A percentile compares a stretch with the other conserved stretches of the same genome.
Evolutionary conservation across 768 basidiomycete species (phyloP).

Genomic region (Amanita muscaria): DNA sequence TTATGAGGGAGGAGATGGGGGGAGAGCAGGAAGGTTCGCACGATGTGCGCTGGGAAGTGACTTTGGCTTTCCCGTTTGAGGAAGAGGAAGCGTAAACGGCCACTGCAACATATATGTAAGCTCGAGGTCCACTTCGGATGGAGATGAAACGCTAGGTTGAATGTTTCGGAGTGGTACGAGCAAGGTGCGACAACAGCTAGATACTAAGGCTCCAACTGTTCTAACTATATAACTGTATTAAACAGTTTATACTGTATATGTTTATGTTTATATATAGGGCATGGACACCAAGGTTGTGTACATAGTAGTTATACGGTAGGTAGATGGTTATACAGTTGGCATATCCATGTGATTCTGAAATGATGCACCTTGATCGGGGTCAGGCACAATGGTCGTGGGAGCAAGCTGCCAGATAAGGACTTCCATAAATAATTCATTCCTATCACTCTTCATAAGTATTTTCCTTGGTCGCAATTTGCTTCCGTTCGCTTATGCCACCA

Average conservation of each 20-base stretch:
- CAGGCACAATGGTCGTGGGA: constrained; percentile 1
- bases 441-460: too few species aligned
- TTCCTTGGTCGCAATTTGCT: too few species aligned
- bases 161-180: constrained; percentile 11
- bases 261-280: constrained; percentile 12
- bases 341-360: too few species aligned
- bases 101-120: constrained; percentile 22
- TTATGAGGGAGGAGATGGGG: constrained; percentile 24
- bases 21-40: constrained; percentile 27
- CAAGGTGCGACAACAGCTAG: too few species aligned
- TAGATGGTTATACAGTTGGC: constrained; percentile 1
- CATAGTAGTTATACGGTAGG: constrained; percentile 10
- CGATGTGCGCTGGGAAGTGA: constrained; percentile 31
- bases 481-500: too few species aligned
- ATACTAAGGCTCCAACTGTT: constrained; percentile 10
- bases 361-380: too few species aligned
- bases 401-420: too few species aligned
- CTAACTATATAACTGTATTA: constrained; percentile 3
- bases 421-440: too few species aligned
- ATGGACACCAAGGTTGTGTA: not conserved
- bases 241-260: constrained; percentile 11
- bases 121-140: constrained; percentile 19
- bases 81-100: constrained; percentile 19
- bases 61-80: constrained; percentile 14
- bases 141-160: constrained; percentile 5